These are phyloP conservation scores for Tolypocladium tundrense DNA, from an alignment of 2,329 filamentous ascomycete genomes.

Conservation along the genomic window DNA sequence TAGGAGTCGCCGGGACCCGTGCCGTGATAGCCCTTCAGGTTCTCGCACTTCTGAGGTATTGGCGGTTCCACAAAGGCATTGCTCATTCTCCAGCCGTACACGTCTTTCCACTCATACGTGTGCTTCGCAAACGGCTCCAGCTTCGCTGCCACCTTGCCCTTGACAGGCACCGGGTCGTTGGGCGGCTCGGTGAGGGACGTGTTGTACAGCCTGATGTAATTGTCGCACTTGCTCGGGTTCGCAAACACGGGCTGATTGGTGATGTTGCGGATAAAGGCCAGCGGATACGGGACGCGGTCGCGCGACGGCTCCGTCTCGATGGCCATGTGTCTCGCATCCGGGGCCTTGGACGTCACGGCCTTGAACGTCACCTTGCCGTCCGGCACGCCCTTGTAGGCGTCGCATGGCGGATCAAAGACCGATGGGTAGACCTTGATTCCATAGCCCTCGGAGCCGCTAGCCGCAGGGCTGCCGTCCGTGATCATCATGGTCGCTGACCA, in stretches of 20 bases:
- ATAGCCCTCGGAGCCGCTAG: conserved; percentile 34
- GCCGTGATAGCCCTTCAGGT: background rate
- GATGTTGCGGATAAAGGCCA: conserved; percentile 36
- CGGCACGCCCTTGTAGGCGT: conserved; percentile 28
- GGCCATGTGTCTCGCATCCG: conserved; percentile 3
- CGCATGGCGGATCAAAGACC: conserved; percentile 34
- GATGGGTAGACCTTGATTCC: conserved; percentile 32
- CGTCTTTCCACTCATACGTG: background rate
- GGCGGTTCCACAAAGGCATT: background rate
- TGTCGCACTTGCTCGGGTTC: conserved; percentile 29
- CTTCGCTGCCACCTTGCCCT: conserved; percentile 11
- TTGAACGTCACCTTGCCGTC: conserved; percentile 5
- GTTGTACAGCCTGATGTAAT: conserved; percentile 31
- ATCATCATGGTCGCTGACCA: conserved; percentile 39
- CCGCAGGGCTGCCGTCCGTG: conserved; percentile 29
- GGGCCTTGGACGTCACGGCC: conserved; percentile 12
- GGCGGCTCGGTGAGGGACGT: conserved; percentile 20
- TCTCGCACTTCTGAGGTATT: background rate
- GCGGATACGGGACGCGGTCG: conserved; percentile 16
- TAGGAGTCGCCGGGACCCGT: background rate
- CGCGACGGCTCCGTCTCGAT: conserved; percentile 4
- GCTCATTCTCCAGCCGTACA: conserved; percentile 1
- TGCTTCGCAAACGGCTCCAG: conserved; percentile 14
- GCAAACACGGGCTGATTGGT: conserved; percentile 42
- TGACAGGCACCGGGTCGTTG: conserved; percentile 15